Percentiles rank a stretch among this genome's conserved stretches.
Evolutionary conservation across 129 eudicot genomes (phyloP).

Genomic region (Daucus carota): DNA sequence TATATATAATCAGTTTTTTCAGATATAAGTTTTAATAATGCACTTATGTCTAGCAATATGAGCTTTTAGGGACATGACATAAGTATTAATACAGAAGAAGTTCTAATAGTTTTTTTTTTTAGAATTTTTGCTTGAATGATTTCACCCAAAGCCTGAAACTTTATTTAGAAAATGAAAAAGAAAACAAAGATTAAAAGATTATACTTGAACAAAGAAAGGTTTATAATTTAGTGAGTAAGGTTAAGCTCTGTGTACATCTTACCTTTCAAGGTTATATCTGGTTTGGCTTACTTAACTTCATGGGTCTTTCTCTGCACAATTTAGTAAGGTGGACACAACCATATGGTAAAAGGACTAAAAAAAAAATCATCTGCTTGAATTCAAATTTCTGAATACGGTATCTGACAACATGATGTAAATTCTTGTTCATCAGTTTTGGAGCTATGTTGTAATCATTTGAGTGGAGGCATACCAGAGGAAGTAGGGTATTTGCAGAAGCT

Average conservation of each 20-base stretch:
- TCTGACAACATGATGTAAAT: not conserved
- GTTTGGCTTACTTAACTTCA: not conserved
- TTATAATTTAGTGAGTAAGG: not conserved
- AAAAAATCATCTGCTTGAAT: not conserved
- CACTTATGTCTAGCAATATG: not conserved
- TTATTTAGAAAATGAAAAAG: no score
- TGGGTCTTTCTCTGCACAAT: not conserved
- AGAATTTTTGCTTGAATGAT: not conserved
- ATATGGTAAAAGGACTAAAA: not conserved
- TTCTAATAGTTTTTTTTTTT: not conserved
- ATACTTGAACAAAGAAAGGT: not conserved
- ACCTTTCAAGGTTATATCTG: not conserved
- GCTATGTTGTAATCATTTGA: constrained; percentile 60
- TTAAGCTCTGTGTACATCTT: not conserved
- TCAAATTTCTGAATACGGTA: not conserved
- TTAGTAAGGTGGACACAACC: not conserved
- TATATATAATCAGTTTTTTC: not conserved
- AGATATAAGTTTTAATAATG: not conserved
- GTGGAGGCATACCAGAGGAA: constrained; percentile 66
- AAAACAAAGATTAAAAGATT: not conserved
- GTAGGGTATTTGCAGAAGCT: constrained; percentile 55
- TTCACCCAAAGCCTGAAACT: not conserved
- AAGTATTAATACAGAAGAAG: not conserved
- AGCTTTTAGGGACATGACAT: not conserved
- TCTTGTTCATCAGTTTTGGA: constrained; percentile 45